These are phyloP conservation scores for Tinospora cordifolia DNA, from an alignment of 164 flowering plant species.

Conservation along the genomic window DNA sequence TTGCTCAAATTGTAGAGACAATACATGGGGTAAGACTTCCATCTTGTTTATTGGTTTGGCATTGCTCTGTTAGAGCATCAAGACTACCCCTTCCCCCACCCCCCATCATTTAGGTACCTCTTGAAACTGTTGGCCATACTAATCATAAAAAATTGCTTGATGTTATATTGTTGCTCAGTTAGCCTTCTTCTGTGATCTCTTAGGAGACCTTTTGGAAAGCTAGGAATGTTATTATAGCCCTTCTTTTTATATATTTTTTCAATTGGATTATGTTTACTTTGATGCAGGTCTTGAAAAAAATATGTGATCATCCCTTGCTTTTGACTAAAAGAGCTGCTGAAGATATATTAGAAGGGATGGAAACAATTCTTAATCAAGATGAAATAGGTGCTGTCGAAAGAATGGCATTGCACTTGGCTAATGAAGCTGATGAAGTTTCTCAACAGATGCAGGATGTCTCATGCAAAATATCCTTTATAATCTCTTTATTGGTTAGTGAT, in stretches of 20 bases:
- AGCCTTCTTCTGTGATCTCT: not conserved
- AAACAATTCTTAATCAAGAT: conserved; percentile 48
- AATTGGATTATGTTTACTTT: conserved; percentile 4
- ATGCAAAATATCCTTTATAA: conserved; percentile 89
- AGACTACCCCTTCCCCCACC: not conserved
- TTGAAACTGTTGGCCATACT: not conserved
- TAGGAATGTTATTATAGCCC: not conserved
- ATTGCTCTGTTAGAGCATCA: not conserved
- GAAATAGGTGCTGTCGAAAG: conserved; percentile 61
- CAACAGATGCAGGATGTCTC: conserved; percentile 48
- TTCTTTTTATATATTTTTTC: not conserved
- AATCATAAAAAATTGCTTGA: not conserved
- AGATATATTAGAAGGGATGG: conserved; percentile 91
- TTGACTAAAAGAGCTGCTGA: conserved; percentile 94
- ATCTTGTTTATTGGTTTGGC: not conserved
- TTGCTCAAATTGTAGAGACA: not conserved
- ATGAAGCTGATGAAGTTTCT: conserved; percentile 39
- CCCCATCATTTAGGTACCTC: not conserved
- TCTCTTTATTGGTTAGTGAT: conserved; percentile 66
- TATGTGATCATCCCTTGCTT: conserved; percentile 95
- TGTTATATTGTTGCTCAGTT: not conserved
- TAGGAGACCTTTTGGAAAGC: not conserved
- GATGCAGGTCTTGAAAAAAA: conserved; percentile 84
- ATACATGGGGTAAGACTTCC: not conserved
- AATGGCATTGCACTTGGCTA: conserved; percentile 67